Base-by-base conservation (phyloP, 75 land plant species). In the Cryptomeria japonica region DNA sequence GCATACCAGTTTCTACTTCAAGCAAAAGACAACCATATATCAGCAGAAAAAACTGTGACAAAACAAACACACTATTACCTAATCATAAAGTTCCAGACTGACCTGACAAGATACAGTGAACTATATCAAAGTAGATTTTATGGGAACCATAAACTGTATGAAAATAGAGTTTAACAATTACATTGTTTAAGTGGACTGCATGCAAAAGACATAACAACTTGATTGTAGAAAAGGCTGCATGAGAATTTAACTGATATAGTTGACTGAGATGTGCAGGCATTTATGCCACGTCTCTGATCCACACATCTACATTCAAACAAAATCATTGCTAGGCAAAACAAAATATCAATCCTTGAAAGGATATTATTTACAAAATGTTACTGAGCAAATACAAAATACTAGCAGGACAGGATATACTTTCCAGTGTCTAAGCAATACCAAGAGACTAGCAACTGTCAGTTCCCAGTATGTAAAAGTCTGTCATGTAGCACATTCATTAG, bases 351-450 rank as follows among this genome's bases (percentile, higher is more conserved):
- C 84, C 84, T 82, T 46, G 37, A 82, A 82, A 46, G 34, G 53
- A 82, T 82, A 22, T 14, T 82, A 82, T n/a, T 82, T 82, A 82
- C 84, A 82, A 82, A n/a, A 46, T 49, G 51, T 46, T 82, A 82
- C 51, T 82, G 47, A 25, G 31, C 28, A 82, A 82, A 28, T 82
- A 82, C 51, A 31, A 82, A 82, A 82, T 82, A 82, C 84, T 82
- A 44, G 51, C 11, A 82, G 84, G 44, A 47, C 84, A 82, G 47
- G 49, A 42, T 28, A 82, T 28, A 82, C n/a, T 82, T 82, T 44
- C 47, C 32, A n/a, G 77, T 75, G 16, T 31, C 34, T 75, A 75
- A 75, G 77, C 77, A 75, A 75, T 75, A 82, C 84, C 84, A 82
- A 44, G 46, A 79, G 47, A 82, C 84, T 44, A 82, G 47, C 49